These are phyloP conservation scores for Paulownia fortunei DNA, from an alignment of 257 asterid genomes.

Conservation along the genomic window DNA sequence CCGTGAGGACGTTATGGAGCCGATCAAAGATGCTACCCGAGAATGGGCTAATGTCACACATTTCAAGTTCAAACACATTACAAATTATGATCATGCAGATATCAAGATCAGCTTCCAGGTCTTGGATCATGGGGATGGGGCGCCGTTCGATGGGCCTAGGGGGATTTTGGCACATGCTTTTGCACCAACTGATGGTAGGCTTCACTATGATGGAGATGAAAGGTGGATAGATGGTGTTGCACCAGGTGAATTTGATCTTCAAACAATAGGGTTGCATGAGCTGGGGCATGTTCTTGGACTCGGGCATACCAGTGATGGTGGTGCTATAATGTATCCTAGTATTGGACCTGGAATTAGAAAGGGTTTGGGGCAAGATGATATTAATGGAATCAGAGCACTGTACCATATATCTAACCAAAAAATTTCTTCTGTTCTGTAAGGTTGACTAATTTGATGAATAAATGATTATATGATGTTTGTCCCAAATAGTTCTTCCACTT, in stretches of 20 bases:
- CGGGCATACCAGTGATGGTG: conserved; percentile 2
- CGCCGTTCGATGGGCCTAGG: conserved; percentile 25
- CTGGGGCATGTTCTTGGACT: conserved; percentile 40
- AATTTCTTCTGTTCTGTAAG: too few relatives aligned
- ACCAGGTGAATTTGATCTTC: conserved; percentile 1
- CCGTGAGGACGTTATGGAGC: background rate
- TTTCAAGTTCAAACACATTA: conserved; percentile 19
- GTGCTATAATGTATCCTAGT: conserved; percentile 18
- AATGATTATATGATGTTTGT: too few relatives aligned
- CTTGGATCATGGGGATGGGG: conserved; percentile 22
- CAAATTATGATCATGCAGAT: conserved; percentile 18
- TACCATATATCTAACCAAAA: too few relatives aligned
- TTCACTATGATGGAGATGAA: conserved; percentile 38
- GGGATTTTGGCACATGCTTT: conserved; percentile 30
- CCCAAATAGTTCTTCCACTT: too few relatives aligned
- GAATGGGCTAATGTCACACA: conserved; percentile 26
- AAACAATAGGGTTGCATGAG: conserved; percentile 30
- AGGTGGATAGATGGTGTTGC: conserved; percentile 23
- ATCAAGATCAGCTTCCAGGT: conserved; percentile 25
- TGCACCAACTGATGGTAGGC: conserved; percentile 35
- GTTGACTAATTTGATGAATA: too few relatives aligned
- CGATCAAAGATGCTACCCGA: background rate
- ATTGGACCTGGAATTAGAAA: background rate
- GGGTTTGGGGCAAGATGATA: conserved; percentile 28
- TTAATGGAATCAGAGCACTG: conserved; percentile 28